Base-by-base conservation (phyloP, 176 grass and related monocot genomes). In the Oryza officinalis region DNA sequence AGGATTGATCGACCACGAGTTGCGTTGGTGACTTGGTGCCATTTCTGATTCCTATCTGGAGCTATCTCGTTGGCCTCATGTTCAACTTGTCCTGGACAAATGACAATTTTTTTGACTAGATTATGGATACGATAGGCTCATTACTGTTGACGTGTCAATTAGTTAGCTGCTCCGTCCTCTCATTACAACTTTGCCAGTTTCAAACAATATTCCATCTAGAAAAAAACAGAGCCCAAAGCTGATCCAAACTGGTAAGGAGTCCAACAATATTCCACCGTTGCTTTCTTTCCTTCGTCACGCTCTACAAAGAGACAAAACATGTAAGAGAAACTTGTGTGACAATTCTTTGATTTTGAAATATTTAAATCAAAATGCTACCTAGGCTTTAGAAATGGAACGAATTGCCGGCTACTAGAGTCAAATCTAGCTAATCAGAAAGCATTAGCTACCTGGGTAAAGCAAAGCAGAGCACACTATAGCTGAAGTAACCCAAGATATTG, bases 351-450 rank as follows among this genome's bases (percentile, higher is more conserved):
- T 14, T 22, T 61, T 61, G 22, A 25, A 61, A 61, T 61, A 61
- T 25, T 25, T 17, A 61, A 61, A 25, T 61, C n/a, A 23, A 59
- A 59, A 59, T 59, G 20, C 20, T 3, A 59, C 2, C 5, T 13
- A 9, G 12, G 35, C 20, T 30, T 46, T 18, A 27, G 14, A 38
- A 12, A 75, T 76, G 18, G 49, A 71, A 28, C 71, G 38, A 35
- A 30, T 41, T 32, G 18, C 33, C 80, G 33, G 64, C 77, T 79
- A 13, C 52, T 76, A 0, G 71, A 71, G 88, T 86, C 83, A 77
- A 28, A 32, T 57, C 20, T 71, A n/a, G 23, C 41, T 81, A 8
- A 60, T 54, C 66, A 67, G 35, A 72, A 45, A 54, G 72, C 59
- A 54, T 31, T 47, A 60, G 79, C 20, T 45, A 41, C 50, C 4